Evolutionary conservation across 148 eudicot species (phyloP).

Genomic region (Fagopyrum tataricum): DNA sequence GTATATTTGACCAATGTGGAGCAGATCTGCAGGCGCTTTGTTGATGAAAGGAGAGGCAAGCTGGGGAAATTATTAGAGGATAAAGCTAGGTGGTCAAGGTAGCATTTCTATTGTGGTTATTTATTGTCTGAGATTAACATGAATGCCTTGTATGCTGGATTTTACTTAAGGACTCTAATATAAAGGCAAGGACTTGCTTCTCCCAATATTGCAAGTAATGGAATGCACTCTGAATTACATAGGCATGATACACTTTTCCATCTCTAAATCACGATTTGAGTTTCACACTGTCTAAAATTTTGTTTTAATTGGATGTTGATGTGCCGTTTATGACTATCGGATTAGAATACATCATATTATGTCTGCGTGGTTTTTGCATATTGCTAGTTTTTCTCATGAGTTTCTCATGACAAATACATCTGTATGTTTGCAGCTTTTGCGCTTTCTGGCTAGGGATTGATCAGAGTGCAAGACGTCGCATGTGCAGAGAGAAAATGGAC

Average conservation of each 20-base stretch:
- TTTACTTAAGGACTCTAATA: neutral
- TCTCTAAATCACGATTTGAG: neutral
- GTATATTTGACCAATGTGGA: slow-evolving; percentile 85
- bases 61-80: slow-evolving; percentile 78
- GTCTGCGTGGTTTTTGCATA: neutral
- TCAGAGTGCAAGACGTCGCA: slow-evolving; percentile 60
- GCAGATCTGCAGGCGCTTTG: slow-evolving; percentile 81
- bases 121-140: neutral
- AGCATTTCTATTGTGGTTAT: slow-evolving; percentile 6
- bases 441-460: slow-evolving; percentile 84
- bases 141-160: neutral
- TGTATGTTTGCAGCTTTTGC: slow-evolving; percentile 59
- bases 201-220: neutral
- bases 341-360: neutral
- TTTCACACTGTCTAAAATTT: neutral
- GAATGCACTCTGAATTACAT: neutral
- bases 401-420: slow-evolving; percentile 8
- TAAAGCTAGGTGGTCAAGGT: slow-evolving; percentile 93
- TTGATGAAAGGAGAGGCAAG: slow-evolving; percentile 76
- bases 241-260: neutral
- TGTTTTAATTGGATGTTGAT: neutral
- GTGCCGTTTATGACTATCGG: neutral
- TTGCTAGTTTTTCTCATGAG: neutral
- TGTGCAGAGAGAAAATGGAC: slow-evolving; percentile 82
- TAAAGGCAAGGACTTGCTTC: neutral